phyloP scores from a whole-genome alignment of 495 filamentous ascomycete species.

The Glarea lozoyensis region DNA sequence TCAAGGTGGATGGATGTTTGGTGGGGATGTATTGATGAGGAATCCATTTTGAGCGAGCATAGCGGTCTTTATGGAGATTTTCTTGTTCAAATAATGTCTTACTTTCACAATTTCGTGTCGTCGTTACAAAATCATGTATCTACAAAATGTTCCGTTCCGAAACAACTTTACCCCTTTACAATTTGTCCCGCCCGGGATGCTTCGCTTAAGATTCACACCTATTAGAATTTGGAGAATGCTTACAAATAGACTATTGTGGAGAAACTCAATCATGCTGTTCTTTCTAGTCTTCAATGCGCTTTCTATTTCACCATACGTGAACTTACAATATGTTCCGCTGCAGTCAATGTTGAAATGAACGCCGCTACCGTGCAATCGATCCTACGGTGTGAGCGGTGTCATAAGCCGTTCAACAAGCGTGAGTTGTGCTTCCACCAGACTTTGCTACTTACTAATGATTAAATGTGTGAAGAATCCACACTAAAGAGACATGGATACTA shows the following conservation, averaged over 20 bases:
- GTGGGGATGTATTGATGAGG: slow-evolving; percentile 3
- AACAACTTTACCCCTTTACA: slow-evolving; percentile 23
- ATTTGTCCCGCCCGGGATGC: slow-evolving; percentile 34
- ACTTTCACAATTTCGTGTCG: slow-evolving; percentile 4
- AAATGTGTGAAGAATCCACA: slow-evolving; percentile 27
- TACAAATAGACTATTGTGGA: too few relatives aligned
- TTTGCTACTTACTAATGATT: slow-evolving; percentile 11
- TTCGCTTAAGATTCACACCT: too few relatives aligned
- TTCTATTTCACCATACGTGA: too few relatives aligned
- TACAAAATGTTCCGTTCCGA: slow-evolving; percentile 9
- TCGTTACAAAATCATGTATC: slow-evolving; percentile 7
- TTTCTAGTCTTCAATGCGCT: too few relatives aligned
- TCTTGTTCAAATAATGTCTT: slow-evolving; percentile 1
- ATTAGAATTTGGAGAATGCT: too few relatives aligned
- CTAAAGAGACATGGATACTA: slow-evolving; percentile 42
- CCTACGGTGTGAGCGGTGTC: slow-evolving; percentile 29
- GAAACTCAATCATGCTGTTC: too few relatives aligned
- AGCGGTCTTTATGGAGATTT: slow-evolving; percentile 9
- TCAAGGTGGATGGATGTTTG: slow-evolving; percentile 6
- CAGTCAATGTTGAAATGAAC: too few relatives aligned
- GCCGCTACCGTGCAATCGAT: slow-evolving; percentile 27
- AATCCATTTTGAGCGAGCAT: slow-evolving; percentile 5
- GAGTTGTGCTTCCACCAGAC: slow-evolving; percentile 14
- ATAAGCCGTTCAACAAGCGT: slow-evolving; percentile 37
- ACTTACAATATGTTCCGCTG: too few relatives aligned